Evolutionary conservation across 1,284 basidiomycete species (phyloP).

Genomic region (Ceratobasidium sp.): DNA sequence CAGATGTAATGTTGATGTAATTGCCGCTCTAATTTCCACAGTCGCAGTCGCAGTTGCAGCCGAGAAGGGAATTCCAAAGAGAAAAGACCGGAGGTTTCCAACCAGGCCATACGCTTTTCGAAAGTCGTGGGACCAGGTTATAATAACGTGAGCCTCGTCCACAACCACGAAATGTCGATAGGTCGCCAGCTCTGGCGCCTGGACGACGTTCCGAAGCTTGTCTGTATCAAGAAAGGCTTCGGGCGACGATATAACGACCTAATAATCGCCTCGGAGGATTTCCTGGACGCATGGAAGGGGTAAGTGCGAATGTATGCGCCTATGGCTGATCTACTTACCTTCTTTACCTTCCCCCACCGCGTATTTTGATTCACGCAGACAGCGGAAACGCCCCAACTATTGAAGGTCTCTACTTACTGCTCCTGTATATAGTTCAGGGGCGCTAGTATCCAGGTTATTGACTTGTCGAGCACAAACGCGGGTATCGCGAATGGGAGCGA

Average conservation of each 20-base stretch:
- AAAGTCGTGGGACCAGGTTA: constrained; percentile 1
- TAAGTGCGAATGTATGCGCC: neutral
- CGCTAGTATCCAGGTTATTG: constrained; percentile 2
- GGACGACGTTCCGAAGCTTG: constrained; percentile 9
- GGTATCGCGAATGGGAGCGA: constrained; percentile 5
- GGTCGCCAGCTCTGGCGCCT: neutral
- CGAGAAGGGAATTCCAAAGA: neutral
- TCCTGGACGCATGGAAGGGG: neutral
- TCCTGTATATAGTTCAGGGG: constrained; percentile 9
- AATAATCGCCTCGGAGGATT: constrained; percentile 6
- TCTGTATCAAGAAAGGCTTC: constrained; percentile 1
- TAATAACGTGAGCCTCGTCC: constrained; percentile 19
- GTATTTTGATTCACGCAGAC: neutral
- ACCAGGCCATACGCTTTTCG: neutral
- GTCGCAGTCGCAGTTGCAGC: constrained; percentile 25
- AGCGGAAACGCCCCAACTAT: neutral
- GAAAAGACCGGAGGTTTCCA: constrained; percentile 1
- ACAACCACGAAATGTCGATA: constrained; percentile 1
- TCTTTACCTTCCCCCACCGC: neutral
- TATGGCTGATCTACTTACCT: constrained; percentile 1
- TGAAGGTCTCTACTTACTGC: constrained; percentile 2
- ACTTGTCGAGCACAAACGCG: neutral
- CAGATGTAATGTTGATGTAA: neutral
- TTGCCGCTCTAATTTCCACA: neutral
- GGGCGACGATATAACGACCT: constrained; percentile 19